Evolutionary conservation across 495 filamentous ascomycete genomes (phyloP).

Genomic region (Amphirosellinia nigrospora): DNA sequence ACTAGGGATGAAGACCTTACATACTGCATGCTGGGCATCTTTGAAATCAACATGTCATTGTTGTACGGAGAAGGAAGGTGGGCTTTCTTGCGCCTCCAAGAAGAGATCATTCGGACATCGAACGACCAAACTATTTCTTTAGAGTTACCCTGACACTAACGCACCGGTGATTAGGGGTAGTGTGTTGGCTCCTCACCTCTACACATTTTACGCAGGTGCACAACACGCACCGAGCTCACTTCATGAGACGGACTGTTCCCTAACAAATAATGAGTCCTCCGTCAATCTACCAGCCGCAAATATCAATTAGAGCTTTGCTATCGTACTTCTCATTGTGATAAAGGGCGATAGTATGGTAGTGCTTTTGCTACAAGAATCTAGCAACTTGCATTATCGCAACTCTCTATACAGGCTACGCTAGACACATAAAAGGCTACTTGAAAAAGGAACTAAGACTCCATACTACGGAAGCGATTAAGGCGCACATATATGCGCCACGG

Average conservation of each 20-base stretch:
- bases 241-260: neutral
- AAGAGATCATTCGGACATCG: neutral
- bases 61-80: neutral
- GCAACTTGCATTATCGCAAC: neutral
- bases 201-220: neutral
- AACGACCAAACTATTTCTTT: slow-evolving; percentile 1
- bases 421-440: too few species aligned
- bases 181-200: neutral
- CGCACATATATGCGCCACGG: too few species aligned
- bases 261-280: neutral
- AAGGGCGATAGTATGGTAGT: neutral
- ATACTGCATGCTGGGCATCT: slow-evolving; percentile 6
- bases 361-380: neutral
- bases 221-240: neutral
- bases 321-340: neutral
- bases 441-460: too few species aligned
- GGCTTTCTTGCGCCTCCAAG: neutral
- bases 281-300: neutral
- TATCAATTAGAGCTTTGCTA: neutral
- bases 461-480: too few species aligned
- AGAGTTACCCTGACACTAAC: neutral
- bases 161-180: neutral
- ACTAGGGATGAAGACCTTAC: neutral
- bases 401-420: neutral
- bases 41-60: neutral